Conservation (phyloP, 2,329 filamentous ascomycete species). For the Diatrype stigma region DNA sequence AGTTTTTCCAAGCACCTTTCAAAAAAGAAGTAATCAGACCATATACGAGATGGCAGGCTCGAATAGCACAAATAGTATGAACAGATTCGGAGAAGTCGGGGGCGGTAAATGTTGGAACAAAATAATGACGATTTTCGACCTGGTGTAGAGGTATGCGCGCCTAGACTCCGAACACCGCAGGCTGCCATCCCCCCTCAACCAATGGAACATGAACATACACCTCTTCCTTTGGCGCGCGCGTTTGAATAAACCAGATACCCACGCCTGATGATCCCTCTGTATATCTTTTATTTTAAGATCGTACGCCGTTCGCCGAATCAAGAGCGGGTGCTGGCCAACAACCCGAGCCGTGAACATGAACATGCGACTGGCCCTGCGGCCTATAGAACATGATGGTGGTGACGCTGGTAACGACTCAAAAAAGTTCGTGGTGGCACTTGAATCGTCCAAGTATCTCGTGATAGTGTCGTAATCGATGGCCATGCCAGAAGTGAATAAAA, state of each 20-base stretch:
- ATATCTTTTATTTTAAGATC: conserved; percentile 28
- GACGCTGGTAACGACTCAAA: background rate
- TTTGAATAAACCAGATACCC: conserved; percentile 23
- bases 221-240: conserved; percentile 5
- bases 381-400: conserved; percentile 13
- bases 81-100: background rate
- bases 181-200: background rate
- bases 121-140: background rate
- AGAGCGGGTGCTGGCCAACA: conserved; percentile 20
- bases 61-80: background rate
- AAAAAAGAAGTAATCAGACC: background rate
- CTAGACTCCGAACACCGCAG: background rate
- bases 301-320: conserved; percentile 39
- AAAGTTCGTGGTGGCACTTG: background rate
- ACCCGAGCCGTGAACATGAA: background rate
- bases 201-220: conserved; percentile 5
- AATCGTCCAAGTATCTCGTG: background rate
- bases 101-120: background rate
- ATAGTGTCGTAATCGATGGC: background rate
- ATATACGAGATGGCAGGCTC: background rate
- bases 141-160: background rate
- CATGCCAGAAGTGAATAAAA: background rate
- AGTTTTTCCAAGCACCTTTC: background rate
- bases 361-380: conserved; percentile 18
- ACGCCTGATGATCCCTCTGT: conserved; percentile 29